Percentiles rank a stretch among this genome's conserved stretches.
These are phyloP conservation scores for Pseudocercospora cruenta DNA, from an alignment of 2,329 filamentous ascomycete genomes.

Conservation along the genomic window DNA sequence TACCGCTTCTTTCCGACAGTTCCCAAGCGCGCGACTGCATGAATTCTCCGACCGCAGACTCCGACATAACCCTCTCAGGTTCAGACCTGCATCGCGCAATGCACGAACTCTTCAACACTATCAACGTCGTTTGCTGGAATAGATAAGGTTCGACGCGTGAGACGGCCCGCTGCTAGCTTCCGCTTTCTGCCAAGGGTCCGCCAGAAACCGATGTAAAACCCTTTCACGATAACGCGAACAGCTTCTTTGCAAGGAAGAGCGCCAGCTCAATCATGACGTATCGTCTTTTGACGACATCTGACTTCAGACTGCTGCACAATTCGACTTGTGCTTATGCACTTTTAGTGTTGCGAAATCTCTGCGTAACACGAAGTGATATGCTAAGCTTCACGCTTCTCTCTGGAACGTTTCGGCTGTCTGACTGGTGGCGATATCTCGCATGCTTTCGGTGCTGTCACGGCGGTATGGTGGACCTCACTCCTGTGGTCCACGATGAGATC, in stretches of 20 bases:
- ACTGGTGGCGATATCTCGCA: slow-evolving; percentile 24
- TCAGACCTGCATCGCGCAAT: not conserved
- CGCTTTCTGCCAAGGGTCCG: not conserved
- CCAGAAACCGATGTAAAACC: not conserved
- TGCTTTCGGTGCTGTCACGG: slow-evolving; percentile 29
- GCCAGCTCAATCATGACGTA: not conserved
- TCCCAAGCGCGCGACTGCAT: no score
- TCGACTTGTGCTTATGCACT: not conserved
- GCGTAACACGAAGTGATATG: not conserved
- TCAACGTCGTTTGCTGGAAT: not conserved
- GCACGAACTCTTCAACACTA: not conserved
- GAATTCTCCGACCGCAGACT: no score
- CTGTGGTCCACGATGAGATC: slow-evolving; percentile 27
- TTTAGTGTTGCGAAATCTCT: not conserved
- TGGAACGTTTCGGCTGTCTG: slow-evolving; percentile 11
- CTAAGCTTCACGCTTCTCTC: not conserved
- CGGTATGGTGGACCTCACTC: slow-evolving; percentile 25
- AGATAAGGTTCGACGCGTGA: not conserved
- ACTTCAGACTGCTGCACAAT: not conserved
- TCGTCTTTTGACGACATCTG: not conserved
- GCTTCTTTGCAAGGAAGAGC: slow-evolving; percentile 5
- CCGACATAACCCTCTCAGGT: not conserved
- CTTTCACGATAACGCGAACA: not conserved
- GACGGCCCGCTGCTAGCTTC: not conserved
- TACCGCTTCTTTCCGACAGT: not conserved